Evolutionary conservation across 257 asterid genomes (phyloP).

Genomic region (Salvia hispanica): DNA sequence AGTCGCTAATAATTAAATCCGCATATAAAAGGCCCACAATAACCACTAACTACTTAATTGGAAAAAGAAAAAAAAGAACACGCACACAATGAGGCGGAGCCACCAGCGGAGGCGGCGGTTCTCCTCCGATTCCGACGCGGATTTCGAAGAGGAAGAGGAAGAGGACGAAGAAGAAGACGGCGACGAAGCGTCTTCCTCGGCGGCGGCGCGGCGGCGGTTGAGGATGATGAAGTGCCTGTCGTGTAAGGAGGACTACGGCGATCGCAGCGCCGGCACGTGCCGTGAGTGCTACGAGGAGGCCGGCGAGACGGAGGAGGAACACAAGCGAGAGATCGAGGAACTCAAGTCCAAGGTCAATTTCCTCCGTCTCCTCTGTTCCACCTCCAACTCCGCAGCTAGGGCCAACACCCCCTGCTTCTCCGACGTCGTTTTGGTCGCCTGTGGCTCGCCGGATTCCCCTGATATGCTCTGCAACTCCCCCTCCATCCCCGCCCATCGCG

Average conservation of each 20-base stretch:
- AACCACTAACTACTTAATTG: too few species aligned
- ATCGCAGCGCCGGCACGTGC: constrained; percentile 76
- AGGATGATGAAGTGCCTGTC: constrained; percentile 65
- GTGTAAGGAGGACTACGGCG: constrained; percentile 72
- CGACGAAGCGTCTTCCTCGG: constrained; percentile 33
- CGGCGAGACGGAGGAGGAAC: constrained; percentile 89
- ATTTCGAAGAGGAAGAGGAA: constrained; percentile 37
- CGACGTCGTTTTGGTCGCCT: constrained; percentile 74
- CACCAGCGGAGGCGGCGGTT: constrained; percentile 33
- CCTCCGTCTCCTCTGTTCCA: constrained; percentile 53
- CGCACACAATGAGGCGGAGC: constrained; percentile 33
- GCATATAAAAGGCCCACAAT: too few species aligned
- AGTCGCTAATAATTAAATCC: too few species aligned
- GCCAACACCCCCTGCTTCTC: constrained; percentile 50
- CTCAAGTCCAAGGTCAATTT: constrained; percentile 75
- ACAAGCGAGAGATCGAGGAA: constrained; percentile 82
- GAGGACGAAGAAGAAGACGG: constrained; percentile 40
- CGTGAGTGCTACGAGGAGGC: constrained; percentile 95
- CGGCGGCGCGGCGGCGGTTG: constrained; percentile 34
- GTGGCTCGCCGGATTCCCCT: constrained; percentile 43
- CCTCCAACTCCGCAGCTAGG: constrained; percentile 35
- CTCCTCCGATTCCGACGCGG: constrained; percentile 47
- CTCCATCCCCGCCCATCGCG: constrained; percentile 76
- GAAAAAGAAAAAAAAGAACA: background rate
- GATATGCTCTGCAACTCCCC: constrained; percentile 37